A percentile compares a stretch with the other conserved stretches of the same genome.
Conservation (phyloP, 495 filamentous ascomycete species). For the Staphylotrichum tortipilum region DNA sequence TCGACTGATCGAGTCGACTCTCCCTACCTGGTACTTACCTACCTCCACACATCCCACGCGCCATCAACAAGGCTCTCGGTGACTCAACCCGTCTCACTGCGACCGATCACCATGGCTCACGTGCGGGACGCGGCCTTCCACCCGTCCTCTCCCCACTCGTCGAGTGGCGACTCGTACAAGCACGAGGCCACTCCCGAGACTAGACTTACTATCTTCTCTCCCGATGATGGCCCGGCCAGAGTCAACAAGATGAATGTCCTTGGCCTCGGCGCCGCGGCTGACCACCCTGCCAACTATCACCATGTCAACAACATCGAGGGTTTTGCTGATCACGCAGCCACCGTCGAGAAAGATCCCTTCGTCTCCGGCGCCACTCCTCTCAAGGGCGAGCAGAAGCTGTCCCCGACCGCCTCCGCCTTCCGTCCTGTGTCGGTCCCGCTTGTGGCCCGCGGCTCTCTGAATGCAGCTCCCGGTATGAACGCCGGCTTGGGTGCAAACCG, state of each 20-base stretch:
- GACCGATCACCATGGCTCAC: conserved; percentile 22
- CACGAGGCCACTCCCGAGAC: conserved; percentile 53
- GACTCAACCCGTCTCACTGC: not conserved
- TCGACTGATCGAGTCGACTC: too few species aligned
- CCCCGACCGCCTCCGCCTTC: conserved; percentile 42
- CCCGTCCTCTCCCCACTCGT: conserved; percentile 50
- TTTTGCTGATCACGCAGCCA: conserved; percentile 9
- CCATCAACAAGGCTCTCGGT: not conserved
- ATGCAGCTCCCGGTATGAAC: not conserved
- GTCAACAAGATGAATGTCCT: conserved; percentile 25
- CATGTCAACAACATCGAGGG: conserved; percentile 6
- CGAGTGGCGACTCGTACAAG: conserved; percentile 46
- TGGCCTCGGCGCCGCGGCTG: conserved; percentile 10
- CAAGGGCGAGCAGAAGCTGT: conserved; percentile 36
- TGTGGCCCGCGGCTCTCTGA: conserved; percentile 24
- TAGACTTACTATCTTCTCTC: conserved; percentile 54
- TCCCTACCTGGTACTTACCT: conserved; percentile 3
- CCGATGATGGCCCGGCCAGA: conserved; percentile 41
- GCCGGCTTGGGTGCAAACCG: not conserved
- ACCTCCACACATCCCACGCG: conserved; percentile 3
- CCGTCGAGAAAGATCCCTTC: conserved; percentile 37
- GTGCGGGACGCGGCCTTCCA: conserved; percentile 32
- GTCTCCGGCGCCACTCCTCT: conserved; percentile 19
- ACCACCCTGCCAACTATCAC: conserved; percentile 4
- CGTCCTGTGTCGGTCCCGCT: conserved; percentile 28